These are phyloP conservation scores for Irpex lacteus DNA, from an alignment of 1,284 basidiomycete genomes.

Conservation along the genomic window DNA sequence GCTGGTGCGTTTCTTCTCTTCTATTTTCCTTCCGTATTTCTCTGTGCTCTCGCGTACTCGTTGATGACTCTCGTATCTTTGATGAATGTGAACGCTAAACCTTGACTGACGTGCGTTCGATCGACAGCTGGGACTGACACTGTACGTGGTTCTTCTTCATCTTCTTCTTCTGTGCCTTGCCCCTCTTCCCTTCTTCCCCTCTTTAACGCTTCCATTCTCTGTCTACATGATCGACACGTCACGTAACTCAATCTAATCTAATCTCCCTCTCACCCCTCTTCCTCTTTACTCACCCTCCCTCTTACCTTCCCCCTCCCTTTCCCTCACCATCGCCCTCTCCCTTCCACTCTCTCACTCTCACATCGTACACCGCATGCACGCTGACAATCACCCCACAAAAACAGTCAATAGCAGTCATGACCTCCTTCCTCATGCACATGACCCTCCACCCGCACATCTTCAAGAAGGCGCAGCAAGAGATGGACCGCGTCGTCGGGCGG, in stretches of 20 bases:
- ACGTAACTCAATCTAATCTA: no score
- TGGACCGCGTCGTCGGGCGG: conserved; percentile 47
- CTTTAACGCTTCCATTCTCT: no score
- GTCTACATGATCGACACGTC: no score
- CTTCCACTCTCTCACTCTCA: background rate
- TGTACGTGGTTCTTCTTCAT: conserved; percentile 15
- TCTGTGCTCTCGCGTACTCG: no score
- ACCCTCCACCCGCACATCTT: conserved; percentile 47
- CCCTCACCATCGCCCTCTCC: background rate
- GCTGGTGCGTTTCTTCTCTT: conserved; percentile 27
- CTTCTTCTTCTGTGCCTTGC: background rate
- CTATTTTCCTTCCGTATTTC: no score
- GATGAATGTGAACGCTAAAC: no score
- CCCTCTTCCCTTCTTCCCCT: no score
- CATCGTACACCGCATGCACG: no score
- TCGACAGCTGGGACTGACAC: conserved; percentile 32
- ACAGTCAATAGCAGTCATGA: conserved; percentile 44
- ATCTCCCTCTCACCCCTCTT: background rate
- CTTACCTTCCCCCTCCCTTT: background rate
- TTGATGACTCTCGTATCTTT: background rate
- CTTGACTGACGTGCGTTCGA: background rate
- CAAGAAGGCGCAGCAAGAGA: conserved; percentile 49
- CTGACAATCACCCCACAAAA: no score
- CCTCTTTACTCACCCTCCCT: no score
- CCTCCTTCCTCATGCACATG: conserved; percentile 50